Percentiles rank a stretch among this genome's conserved stretches.
These are phyloP conservation scores for Grosmannia penicillata DNA, from an alignment of 2,329 filamentous ascomycete genomes.

Conservation along the genomic window DNA sequence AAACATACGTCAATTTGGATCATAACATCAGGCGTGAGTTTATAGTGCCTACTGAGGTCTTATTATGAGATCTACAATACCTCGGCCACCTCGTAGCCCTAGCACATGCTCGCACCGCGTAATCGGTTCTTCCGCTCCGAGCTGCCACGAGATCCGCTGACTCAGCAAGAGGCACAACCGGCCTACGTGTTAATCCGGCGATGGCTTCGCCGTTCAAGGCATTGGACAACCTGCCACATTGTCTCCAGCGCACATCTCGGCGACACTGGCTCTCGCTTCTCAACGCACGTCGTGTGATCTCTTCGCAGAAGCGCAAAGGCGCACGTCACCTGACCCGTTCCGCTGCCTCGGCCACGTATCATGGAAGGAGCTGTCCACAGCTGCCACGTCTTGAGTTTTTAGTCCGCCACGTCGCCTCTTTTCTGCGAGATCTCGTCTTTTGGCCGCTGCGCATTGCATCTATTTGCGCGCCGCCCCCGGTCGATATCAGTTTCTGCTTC, in stretches of 20 bases:
- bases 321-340: neutral
- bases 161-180: neutral
- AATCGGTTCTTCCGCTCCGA: neutral
- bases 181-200: neutral
- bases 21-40: no score
- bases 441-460: no score
- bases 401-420: no score
- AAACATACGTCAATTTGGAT: no score
- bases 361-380: conserved; percentile 1
- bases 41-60: no score
- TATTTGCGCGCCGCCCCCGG: no score
- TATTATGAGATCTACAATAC: no score
- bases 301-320: neutral
- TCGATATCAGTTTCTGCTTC: no score
- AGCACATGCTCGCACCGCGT: no score
- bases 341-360: neutral
- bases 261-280: neutral
- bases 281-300: neutral
- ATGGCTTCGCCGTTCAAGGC: neutral
- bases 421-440: neutral
- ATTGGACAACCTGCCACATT: neutral
- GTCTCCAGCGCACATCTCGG: neutral
- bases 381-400: neutral
- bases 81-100: no score
- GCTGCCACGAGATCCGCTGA: no score